Evolutionary conservation across 2,329 filamentous ascomycete species (phyloP), one percentile per base, ranked within the genome.

Genomic region (Magnaporthiopsis rhizophila): DNA sequence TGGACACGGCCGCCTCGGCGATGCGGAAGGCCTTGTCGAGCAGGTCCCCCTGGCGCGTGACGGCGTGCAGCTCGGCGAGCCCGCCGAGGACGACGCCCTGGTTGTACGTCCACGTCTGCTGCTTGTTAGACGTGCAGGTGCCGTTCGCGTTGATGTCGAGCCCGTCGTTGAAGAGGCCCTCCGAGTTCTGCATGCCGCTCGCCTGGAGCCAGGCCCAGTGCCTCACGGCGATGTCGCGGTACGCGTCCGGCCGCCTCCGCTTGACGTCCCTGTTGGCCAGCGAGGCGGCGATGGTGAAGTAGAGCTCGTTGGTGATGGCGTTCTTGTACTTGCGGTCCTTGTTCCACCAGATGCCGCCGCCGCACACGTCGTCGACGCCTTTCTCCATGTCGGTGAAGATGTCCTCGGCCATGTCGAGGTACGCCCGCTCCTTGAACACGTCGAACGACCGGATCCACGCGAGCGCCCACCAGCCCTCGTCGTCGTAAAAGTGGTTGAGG

Each of bases 401-500:
- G 21, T 73, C 68, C 65, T 80, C 77, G 1, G 84, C 84, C 57
- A 78, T 77, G 63, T 80, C 69, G 15, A 86, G 79, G 69, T 84
- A 86, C 53, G 74, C 74, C 8, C 69, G 62, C 24, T 82, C 72
- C 12, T 75, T 73, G 3, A 77, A 83, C 13, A 82, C 72, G 71
- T 86, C 84, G 69, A 79, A 84, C 6, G 80, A 76, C 57, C 80
- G 78, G 65, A 87, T 81, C 78, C 82, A 81, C 18, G 79, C 85
- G 62, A 87, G 75, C 3, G 80, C 84, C 85, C 85, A 88, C 85
- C 85, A 87, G 45, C 84, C 80, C 72, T 85, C 82, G 70, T 87
- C 85, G 69, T 87, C 85, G 68, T 86, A 86, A 68, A 77, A 86
- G 58, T 80, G 77, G 68, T 86, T 83, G 61, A 83, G 72, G 72